These are phyloP conservation scores for Globisporangium mamillatum DNA, from an alignment of 352 stramenopile species.

Conservation along the genomic window DNA sequence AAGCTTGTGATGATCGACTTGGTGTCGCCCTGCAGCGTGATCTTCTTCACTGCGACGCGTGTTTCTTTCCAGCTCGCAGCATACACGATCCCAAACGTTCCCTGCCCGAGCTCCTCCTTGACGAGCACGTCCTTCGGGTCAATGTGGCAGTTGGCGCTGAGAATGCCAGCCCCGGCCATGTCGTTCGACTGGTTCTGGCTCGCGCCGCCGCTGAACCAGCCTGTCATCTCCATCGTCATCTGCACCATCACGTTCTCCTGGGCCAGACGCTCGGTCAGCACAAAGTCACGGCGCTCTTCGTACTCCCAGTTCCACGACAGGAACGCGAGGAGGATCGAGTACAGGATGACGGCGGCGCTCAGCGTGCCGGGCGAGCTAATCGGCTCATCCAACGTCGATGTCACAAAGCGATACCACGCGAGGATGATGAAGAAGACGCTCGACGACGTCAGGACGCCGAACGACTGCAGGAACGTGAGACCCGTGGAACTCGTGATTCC, in stretches of 20 bases:
- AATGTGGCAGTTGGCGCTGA: slow-evolving; percentile 83
- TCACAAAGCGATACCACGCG: slow-evolving; percentile 60
- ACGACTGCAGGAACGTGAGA: slow-evolving; percentile 69
- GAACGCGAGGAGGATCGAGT: slow-evolving; percentile 78
- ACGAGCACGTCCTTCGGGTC: slow-evolving; percentile 79
- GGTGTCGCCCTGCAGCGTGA: slow-evolving; percentile 73
- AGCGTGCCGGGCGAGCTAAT: slow-evolving; percentile 69
- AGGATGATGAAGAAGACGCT: slow-evolving; percentile 78
- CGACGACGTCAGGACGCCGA: slow-evolving; percentile 45
- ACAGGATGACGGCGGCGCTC: slow-evolving; percentile 66
- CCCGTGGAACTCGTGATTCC: slow-evolving; percentile 82
- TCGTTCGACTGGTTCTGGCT: slow-evolving; percentile 47
- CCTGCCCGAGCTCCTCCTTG: slow-evolving; percentile 74
- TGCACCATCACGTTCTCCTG: slow-evolving; percentile 87
- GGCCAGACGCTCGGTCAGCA: slow-evolving; percentile 73
- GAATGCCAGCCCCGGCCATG: slow-evolving; percentile 41
- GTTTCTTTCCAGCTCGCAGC: slow-evolving; percentile 81
- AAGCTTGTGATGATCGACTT: slow-evolving; percentile 84
- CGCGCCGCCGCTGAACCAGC: slow-evolving; percentile 81
- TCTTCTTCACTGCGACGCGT: slow-evolving; percentile 82
- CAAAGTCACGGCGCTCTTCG: slow-evolving; percentile 83
- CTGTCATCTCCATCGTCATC: slow-evolving; percentile 89
- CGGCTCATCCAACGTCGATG: slow-evolving; percentile 23
- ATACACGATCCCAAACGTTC: slow-evolving; percentile 78
- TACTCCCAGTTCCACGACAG: slow-evolving; percentile 88